Base-by-base conservation (phyloP, 2,329 filamentous ascomycete species). In the Zymoseptoria brevis region DNA sequence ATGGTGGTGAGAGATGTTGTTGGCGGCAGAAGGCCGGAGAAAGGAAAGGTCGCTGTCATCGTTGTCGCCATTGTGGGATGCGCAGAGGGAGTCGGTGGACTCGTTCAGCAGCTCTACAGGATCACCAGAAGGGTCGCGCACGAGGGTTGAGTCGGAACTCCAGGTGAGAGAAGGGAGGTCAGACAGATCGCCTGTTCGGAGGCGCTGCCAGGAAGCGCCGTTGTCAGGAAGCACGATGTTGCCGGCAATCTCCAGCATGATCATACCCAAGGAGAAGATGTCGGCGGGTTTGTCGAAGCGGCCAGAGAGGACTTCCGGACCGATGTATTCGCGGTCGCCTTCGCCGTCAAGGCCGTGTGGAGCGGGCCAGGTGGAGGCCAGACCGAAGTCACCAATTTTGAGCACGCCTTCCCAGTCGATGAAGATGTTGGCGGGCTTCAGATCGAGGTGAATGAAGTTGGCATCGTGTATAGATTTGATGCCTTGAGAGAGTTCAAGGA, bases 191-290 rank as follows among this genome's bases (percentile, higher is more conserved):
- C 91, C 93, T 58, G 88, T 89, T 54, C 94, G 86, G 53, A 99
- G 82, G 53, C 90, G 90, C 69, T 93, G 86, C 94, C 94, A 99
- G 16, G 88, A 89, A 16, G 86, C 83, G 52, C 94, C 94, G 66
- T 97, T 96, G 70, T 96, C 91, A 0, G 94, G 94, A 26, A 99
- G 86, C 63, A 90, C 87, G 55, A 96, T 91, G 70, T 99, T 99
- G 63, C 89, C 91, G 24, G 91, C 93, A 68, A 92, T 94, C 76
- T 99, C 94, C 54, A 96, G 84, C 73, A 96, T 89, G 74, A 97
- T 96, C 68, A 97, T 83, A 55, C 94, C 94, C 29, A 99, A 83
- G 9, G 94, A 90, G 74, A 96, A 99, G 55, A 99, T 83, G 74
- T 99, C 94, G 41, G 91, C 89, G 45, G 93, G 89, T 73, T 93